Evolutionary conservation across 148 eudicot genomes (phyloP), one percentile per base, ranked within the genome.

Genomic region (Fallopia convolvulus): DNA sequence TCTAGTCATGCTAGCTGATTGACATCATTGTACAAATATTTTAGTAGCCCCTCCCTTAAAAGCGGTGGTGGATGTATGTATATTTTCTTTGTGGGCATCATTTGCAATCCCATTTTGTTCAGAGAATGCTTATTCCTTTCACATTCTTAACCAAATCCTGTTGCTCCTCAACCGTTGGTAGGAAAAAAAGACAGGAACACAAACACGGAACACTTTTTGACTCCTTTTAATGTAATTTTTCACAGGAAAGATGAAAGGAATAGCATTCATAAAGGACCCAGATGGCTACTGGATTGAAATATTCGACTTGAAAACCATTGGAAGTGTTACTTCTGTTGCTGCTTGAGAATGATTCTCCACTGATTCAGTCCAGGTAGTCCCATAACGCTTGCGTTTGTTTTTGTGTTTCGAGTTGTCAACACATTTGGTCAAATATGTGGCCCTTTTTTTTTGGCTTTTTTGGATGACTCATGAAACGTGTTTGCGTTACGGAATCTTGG

Each of bases 201-300:
- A 10, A 6, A 6, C 30, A 8, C 15, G 6, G 26, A 6, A 20
- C 30, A 8, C 15, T 10, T 74, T 74, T 61, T n/a, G n/a, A 15
- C 52, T 36, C 15, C 20, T 21, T 21, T 44, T 49, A 52, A 4
- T 68, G 53, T 15, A 40, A 44, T 41, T 77, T 26, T 20, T 74
- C 84, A 74, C 90, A 92, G 97, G 97, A 58, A 92, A 90, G 84
- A 83, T 88, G 87, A 94, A 90, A 83, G 92, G 90, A 74, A 83
- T 94, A 80, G 97, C 98, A 77, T 94, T 94, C 83, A 87, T 94
- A 63, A 90, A 92, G 86, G 98, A 94, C 83, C 98, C 95, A 72
- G 97, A 93, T 88, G 98, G 93, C 89, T 93, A 93, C 79, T 93
- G 96, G 98, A 93, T 93, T 66, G 98, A 93, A 81, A 91, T 93